These are phyloP conservation scores for Limonium bicolor DNA, from an alignment of 148 eudicot species.

Conservation along the genomic window DNA sequence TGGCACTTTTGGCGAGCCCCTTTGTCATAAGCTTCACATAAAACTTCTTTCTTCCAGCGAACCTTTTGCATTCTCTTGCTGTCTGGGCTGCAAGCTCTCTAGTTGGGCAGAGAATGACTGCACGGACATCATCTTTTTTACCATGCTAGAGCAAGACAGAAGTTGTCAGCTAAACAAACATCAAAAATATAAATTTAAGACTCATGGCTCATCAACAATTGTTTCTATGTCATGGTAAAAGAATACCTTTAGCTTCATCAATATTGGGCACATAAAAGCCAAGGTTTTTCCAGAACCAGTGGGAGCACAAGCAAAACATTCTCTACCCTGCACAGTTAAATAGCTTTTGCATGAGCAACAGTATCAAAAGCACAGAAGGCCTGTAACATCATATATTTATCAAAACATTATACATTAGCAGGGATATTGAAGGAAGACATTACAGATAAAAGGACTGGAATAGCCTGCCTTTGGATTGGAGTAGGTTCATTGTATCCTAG, in stretches of 20 bases:
- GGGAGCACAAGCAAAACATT: slow-evolving; percentile 97
- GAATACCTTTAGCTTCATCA: slow-evolving; percentile 75
- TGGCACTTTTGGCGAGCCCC: slow-evolving; percentile 56
- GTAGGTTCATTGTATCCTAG: slow-evolving; percentile 87
- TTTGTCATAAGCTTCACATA: slow-evolving; percentile 73
- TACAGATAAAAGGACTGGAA: slow-evolving; percentile 96
- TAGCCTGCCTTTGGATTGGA: slow-evolving; percentile 97
- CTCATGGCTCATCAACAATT: neutral
- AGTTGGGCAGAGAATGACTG: slow-evolving; percentile 79
- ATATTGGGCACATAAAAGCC: slow-evolving; percentile 87
- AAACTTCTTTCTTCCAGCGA: slow-evolving; percentile 72
- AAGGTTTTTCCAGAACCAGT: slow-evolving; percentile 97
- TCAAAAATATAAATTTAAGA: neutral
- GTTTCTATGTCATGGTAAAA: neutral
- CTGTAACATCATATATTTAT: neutral
- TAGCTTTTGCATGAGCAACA: too few species aligned
- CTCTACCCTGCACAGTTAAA: slow-evolving; percentile 47
- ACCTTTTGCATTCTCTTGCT: slow-evolving; percentile 77
- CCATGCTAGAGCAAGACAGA: slow-evolving; percentile 36
- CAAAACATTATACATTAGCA: slow-evolving; percentile 5
- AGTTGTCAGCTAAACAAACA: slow-evolving; percentile 2
- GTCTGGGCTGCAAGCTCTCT: slow-evolving; percentile 96
- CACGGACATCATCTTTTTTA: slow-evolving; percentile 58
- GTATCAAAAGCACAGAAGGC: too few species aligned
- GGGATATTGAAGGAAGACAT: slow-evolving; percentile 24